A percentile compares a stretch with the other conserved stretches of the same genome.
phyloP scores from a whole-genome alignment of 495 filamentous ascomycete species.

The Poronia punctata region DNA sequence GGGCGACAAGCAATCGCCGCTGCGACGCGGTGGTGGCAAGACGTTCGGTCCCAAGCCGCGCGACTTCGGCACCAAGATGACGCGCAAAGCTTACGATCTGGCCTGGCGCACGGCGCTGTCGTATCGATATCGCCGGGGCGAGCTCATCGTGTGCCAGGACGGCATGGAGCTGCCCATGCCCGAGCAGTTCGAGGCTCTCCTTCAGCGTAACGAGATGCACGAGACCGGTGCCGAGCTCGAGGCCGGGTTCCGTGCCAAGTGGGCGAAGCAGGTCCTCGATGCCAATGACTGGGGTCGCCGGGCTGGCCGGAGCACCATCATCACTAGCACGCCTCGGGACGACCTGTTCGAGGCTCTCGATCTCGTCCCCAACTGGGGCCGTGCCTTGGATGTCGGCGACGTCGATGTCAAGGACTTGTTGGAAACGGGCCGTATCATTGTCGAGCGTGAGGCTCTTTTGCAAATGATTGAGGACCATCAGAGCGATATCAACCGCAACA shows the following conservation, averaged over 20 bases:
- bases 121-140: slow-evolving; percentile 78
- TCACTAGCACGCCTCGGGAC: slow-evolving; percentile 52
- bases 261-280: slow-evolving; percentile 57
- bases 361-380: slow-evolving; percentile 55
- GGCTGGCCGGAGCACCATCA: slow-evolving; percentile 68
- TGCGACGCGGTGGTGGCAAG: slow-evolving; percentile 79
- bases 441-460: slow-evolving; percentile 77
- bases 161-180: slow-evolving; percentile 54
- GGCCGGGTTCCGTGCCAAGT: slow-evolving; percentile 47
- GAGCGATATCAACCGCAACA: slow-evolving; percentile 54
- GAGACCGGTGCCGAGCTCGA: slow-evolving; percentile 29
- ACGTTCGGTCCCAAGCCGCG: slow-evolving; percentile 78
- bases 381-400: slow-evolving; percentile 58
- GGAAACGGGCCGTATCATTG: slow-evolving; percentile 73
- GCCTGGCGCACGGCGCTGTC: slow-evolving; percentile 93
- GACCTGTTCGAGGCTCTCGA: slow-evolving; percentile 54
- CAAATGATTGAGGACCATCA: slow-evolving; percentile 67
- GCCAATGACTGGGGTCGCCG: slow-evolving; percentile 64
- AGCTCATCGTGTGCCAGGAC: slow-evolving; percentile 77
- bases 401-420: slow-evolving; percentile 93
- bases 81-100: slow-evolving; percentile 86
- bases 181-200: slow-evolving; percentile 27
- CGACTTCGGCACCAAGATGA: slow-evolving; percentile 79
- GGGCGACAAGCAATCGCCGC: slow-evolving; percentile 75
- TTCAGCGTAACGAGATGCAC: slow-evolving; percentile 19